phyloP scores from a whole-genome alignment of 2,329 filamentous ascomycete genomes.

The Lasiodiplodia theobromae region DNA sequence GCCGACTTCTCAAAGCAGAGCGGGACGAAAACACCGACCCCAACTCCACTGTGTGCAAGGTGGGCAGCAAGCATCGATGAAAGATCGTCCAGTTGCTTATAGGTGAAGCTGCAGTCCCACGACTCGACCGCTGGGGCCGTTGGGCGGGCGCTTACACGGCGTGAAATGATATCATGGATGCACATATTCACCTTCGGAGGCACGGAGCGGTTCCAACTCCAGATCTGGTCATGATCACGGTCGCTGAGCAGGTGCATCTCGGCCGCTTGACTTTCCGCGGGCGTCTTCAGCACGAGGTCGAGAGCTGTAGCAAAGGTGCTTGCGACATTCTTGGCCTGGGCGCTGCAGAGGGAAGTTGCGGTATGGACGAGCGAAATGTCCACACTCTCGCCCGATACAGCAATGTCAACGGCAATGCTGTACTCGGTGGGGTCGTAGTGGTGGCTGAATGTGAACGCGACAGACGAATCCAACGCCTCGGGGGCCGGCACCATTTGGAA shows the following conservation, averaged over 20 bases:
- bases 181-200: conserved; percentile 33
- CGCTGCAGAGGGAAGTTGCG: conserved; percentile 18
- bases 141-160: conserved; percentile 30
- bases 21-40: conserved; percentile 43
- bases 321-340: conserved; percentile 30
- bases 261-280: conserved; percentile 51
- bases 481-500: conserved; percentile 49
- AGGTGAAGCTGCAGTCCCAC: conserved; percentile 44
- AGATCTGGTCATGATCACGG: conserved; percentile 23
- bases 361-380: conserved; percentile 31
- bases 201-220: conserved; percentile 11
- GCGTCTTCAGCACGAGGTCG: conserved; percentile 24
- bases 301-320: conserved; percentile 18
- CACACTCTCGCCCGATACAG: conserved; percentile 18
- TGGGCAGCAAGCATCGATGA: conserved; percentile 41
- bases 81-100: conserved; percentile 40
- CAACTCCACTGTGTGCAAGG: conserved; percentile 41
- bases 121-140: conserved; percentile 42
- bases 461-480: conserved; percentile 55
- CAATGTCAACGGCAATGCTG: conserved; percentile 38
- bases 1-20: conserved; percentile 49
- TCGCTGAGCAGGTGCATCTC: conserved; percentile 48
- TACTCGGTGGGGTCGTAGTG: conserved; percentile 24
- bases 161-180: conserved; percentile 7
- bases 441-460: conserved; percentile 13